These are phyloP conservation scores for Nemania sp. DNA, from an alignment of 2,329 filamentous ascomycete genomes.

Conservation along the genomic window DNA sequence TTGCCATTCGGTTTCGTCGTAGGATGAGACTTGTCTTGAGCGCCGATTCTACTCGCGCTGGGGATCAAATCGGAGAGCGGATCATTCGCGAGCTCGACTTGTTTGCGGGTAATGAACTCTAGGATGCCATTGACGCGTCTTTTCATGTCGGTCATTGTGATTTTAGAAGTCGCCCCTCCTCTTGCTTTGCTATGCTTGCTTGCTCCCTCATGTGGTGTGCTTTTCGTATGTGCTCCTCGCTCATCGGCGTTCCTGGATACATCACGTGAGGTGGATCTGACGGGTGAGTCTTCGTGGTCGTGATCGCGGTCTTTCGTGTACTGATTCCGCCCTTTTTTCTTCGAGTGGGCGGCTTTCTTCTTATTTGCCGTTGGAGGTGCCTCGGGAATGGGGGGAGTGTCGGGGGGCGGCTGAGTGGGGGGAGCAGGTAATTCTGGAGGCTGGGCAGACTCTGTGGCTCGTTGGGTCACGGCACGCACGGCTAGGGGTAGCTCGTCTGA, in stretches of 20 bases:
- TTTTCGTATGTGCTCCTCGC: conserved; percentile 41
- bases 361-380: conserved; percentile 57
- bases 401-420: conserved; percentile 51
- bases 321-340: conserved; percentile 76
- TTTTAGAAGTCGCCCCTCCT: conserved; percentile 64
- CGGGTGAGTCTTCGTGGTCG: conserved; percentile 59
- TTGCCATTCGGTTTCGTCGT: conserved; percentile 46
- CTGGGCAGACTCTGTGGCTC: conserved; percentile 40
- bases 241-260: conserved; percentile 54
- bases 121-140: conserved; percentile 81
- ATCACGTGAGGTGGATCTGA: conserved; percentile 57
- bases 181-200: conserved; percentile 62
- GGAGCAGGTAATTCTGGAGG: conserved; percentile 49
- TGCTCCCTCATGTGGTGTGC: conserved; percentile 42
- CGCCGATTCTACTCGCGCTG: conserved; percentile 47
- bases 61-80: conserved; percentile 49
- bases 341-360: conserved; percentile 60
- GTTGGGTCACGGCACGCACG: conserved; percentile 43
- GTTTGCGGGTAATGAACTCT: conserved; percentile 87
- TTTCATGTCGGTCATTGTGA: conserved; percentile 88
- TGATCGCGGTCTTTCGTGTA: conserved; percentile 77
- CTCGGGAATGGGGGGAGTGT: conserved; percentile 50
- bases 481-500: conserved; percentile 68
- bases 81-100: conserved; percentile 81
- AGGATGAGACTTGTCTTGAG: conserved; percentile 45